Base-by-base conservation (phyloP, 2,329 filamentous ascomycete genomes). In the Alternaria metachromatica region DNA sequence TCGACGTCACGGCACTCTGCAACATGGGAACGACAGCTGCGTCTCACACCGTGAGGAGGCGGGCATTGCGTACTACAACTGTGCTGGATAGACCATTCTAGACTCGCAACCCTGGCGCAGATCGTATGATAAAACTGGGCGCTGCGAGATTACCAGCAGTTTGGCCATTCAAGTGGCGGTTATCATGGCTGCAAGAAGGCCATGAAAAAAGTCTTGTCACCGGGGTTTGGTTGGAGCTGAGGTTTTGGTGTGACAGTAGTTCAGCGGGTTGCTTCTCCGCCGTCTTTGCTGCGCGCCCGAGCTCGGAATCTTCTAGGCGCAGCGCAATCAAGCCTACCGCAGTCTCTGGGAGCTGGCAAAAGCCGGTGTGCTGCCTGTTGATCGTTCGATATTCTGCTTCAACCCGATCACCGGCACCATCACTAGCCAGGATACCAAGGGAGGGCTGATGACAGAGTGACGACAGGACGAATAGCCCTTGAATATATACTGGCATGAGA, bases 351-450 rank as follows among this genome's bases (percentile, higher is more conserved):
- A 25, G 13, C 23, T 55, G 55, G 43, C 46, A 58, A 62, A 55
- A 43, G 55, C 60, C 60, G 60, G 60, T 59, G 55, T 59, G 43
- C 10, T 41, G 20, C 43, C 37, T 43, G 30, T 26, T 58, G 33
- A 58, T 62, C 55, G 60, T 59, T 59, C 60, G 55, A 62, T 48
- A 46, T 55, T 28, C 43, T 51, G 55, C 60, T 53, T 53, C 23
- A 30, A 41, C 49, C 49, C 49, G 49, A 53, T 53, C 30, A 53
- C 49, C 23, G 30, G 28, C 18, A 41, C 8, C 18, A 53, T 53
- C 49, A 25, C 49, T 10, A 41, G 30, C 49, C 37, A 53, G 49
- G 49, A 53, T 53, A 25, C 49, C 58, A 61, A 48, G 60, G 30
- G 10, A 59, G 9, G 60, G 49, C 49, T 62, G 55, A 48, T 13